Evolutionary conservation across 805 yeast species (phyloP).

Genomic region (Candida chilensis): DNA sequence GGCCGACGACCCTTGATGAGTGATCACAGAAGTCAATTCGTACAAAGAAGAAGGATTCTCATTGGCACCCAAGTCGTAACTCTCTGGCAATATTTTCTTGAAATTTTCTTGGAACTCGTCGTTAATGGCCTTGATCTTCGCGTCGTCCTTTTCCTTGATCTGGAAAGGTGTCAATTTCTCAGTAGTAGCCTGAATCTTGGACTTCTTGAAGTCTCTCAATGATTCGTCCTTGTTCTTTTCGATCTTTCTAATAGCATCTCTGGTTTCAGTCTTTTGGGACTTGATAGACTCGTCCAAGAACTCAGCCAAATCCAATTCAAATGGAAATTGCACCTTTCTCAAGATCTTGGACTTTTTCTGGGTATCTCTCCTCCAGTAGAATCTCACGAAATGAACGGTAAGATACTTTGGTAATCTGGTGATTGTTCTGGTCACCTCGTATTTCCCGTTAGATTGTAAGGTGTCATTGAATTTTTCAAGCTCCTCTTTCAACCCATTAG

Average conservation of each 20-base stretch:
- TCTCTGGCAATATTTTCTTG: constrained; percentile 30
- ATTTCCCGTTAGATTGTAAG: constrained; percentile 63
- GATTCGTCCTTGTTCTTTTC: constrained; percentile 71
- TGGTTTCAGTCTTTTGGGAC: constrained; percentile 52
- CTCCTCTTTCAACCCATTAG: constrained; percentile 64
- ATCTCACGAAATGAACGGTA: constrained; percentile 88
- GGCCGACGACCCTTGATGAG: constrained; percentile 93
- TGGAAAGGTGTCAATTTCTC: constrained; percentile 37
- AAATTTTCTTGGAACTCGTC: constrained; percentile 18
- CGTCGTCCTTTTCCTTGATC: constrained; percentile 43
- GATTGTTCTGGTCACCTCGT: constrained; percentile 51
- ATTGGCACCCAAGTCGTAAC: constrained; percentile 29
- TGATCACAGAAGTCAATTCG: constrained; percentile 72
- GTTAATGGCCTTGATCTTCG: constrained; percentile 36
- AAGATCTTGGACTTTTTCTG: constrained; percentile 86
- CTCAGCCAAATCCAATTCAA: constrained; percentile 83
- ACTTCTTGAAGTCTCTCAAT: constrained; percentile 62
- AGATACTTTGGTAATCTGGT: constrained; percentile 79
- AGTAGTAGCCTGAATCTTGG: constrained; percentile 21
- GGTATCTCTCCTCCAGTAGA: constrained; percentile 92
- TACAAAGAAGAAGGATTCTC: constrained; percentile 86
- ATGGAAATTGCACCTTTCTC: constrained; percentile 91
- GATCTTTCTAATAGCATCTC: constrained; percentile 71
- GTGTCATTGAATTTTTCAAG: constrained; percentile 71
- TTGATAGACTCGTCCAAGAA: constrained; percentile 73